Evolutionary conservation across 192 early-diverging fungal genomes (phyloP), one percentile per base, ranked within the genome.

Genomic region (Pecoramyces ruminantium): DNA sequence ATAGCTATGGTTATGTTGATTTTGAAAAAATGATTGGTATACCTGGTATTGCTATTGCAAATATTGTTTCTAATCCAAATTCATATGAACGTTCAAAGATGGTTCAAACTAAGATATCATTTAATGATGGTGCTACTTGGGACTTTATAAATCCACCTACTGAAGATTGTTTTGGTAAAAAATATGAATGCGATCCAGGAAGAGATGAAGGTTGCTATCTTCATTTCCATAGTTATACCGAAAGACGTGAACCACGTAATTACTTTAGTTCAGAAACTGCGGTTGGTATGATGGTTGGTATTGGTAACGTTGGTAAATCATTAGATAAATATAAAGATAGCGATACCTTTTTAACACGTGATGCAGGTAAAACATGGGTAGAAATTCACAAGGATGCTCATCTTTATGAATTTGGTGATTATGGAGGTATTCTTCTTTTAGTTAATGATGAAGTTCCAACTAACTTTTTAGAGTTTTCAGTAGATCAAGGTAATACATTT

Each of bases 351-450:
- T 28, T 97, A 38, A 93, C 92, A 78, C 88, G 92, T 38, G 95
- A 99, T 80, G 97, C 90, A 21, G 97, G 97, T 25, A 88, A 88
- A 25, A 91, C 87, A 9, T 99, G 97, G 97, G 80, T 78, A 4
- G 90, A 94, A 82, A 87, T 96, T 38, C 88, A 87, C 27, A 88
- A 88, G 18, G 89, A 89, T 15, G 90, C 89, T 25, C 86, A 89
- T 80, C 85, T 93, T 79, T 93, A 93, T 82, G 96, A 94, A 82
- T 94, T 97, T 87, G 95, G 93, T 30, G 96, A 98, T 82, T 93
- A 96, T 79, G 97, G 97, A n/a, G 91, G 89, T 0, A 84, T 99
- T 21, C 81, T 97, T 15, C 86, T 95, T 67, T 38, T 97, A 2
- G 88, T 93, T 0, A 91, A 93, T 79, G 92, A 96, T 77, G 87